phyloP scores from a whole-genome alignment of 352 stramenopile species.

The Poterioochromonas sp. region DNA sequence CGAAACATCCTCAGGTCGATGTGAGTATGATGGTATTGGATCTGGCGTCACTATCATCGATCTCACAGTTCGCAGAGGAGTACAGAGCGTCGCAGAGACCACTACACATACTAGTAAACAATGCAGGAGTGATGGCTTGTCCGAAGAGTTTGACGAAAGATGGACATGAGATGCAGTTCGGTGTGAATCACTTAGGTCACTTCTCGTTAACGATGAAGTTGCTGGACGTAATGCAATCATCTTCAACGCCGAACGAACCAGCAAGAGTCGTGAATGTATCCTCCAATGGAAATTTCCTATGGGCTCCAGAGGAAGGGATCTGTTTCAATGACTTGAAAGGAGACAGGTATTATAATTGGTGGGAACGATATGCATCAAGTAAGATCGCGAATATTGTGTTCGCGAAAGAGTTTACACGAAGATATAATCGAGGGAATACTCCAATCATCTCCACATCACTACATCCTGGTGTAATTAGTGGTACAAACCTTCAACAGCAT shows the following conservation, averaged over 20 bases:
- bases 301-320: background rate
- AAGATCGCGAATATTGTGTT: conserved; percentile 22
- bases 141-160: conserved; percentile 56
- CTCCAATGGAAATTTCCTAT: background rate
- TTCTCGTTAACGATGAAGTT: conserved; percentile 60
- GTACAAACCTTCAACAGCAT: background rate
- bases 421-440: conserved; percentile 35
- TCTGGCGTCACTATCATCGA: conserved; percentile 39
- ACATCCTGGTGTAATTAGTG: conserved; percentile 42
- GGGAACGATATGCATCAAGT: background rate
- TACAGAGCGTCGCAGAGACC: background rate
- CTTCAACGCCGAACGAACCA: background rate
- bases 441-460: background rate
- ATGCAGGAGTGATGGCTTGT: conserved; percentile 58
- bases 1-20: background rate
- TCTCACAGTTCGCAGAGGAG: conserved; percentile 32
- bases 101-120: conserved; percentile 8
- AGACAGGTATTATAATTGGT: background rate
- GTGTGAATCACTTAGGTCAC: conserved; percentile 68
- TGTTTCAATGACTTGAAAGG: conserved; percentile 6
- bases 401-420: conserved; percentile 23
- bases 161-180: conserved; percentile 66
- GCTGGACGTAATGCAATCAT: conserved; percentile 38
- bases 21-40: conserved; percentile 29
- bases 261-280: background rate